Evolutionary conservation across 306 rosid genomes (phyloP), one percentile per base, ranked within the genome.

Genomic region (Quercus suber): DNA sequence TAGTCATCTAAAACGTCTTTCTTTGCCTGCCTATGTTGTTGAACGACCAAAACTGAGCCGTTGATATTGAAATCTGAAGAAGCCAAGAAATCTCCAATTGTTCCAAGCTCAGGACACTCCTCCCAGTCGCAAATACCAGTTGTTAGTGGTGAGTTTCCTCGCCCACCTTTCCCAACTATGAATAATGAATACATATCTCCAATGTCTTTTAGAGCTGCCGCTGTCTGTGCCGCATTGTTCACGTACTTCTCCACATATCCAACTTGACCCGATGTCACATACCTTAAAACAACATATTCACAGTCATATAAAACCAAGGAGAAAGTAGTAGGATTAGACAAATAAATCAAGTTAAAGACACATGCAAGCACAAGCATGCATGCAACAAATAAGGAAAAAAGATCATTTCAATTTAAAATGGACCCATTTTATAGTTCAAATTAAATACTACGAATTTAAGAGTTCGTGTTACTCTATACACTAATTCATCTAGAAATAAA

Each of bases 51-150:
- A 82, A 95, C 87, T 0, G 99, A 92, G 37, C 94, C 92, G 79
- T 84, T 91, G 76, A 89, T 83, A 4, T 89, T 93, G 52, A 89
- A 81, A 21, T 95, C 99, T 0, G 99, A 91, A 78, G 99, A 91
- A 76, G 98, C 98, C 82, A 95, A 82, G 9, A 95, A 90, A 84
- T 95, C 99, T 7, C 99, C 99, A n/a, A 95, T 96, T 0, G 96
- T 87, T 74, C 99, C 99, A 21, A 95, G 92, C 81, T 95, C 98
- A 10, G 99, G 97, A 65, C 96, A 95, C 73, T 95, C 99, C 23
- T 95, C 99, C 99, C 99, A 92, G 1, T 95, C 99, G 71, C 97
- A 92, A 90, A 95, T 83, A 3, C 97, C 95, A 4, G 90, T 89
- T 25, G 99, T 95, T 52, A 95, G 67, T 9, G 95, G 88, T 35